These are phyloP conservation scores for Capsella rubella DNA, from an alignment of 441 rosid species.

Conservation along the genomic window DNA sequence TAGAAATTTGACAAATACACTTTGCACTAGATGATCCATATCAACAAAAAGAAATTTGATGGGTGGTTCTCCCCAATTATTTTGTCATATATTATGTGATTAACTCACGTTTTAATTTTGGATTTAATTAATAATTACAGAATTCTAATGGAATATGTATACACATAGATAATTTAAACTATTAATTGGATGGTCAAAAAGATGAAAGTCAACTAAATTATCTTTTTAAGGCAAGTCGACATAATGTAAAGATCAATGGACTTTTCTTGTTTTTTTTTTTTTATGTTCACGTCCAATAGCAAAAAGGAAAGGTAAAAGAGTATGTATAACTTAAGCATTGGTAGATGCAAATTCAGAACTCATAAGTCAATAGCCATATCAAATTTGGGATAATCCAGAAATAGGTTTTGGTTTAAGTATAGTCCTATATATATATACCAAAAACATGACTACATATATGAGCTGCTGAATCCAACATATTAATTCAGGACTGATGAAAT, in stretches of 20 bases:
- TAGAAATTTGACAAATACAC: slow-evolving; percentile 4
- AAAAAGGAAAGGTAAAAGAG: not conserved
- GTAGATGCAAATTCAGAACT: not conserved
- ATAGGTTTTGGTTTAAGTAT: no score
- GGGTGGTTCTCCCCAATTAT: not conserved
- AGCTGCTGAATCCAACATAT: not conserved
- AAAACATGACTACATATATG: not conserved
- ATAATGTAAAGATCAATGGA: not conserved
- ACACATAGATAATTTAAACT: slow-evolving; percentile 5
- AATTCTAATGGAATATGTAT: slow-evolving; percentile 10
- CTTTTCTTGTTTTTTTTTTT: not conserved
- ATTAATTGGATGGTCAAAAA: slow-evolving; percentile 35
- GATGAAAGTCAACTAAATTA: slow-evolving; percentile 24
- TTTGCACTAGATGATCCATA: not conserved
- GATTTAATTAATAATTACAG: slow-evolving; percentile 4
- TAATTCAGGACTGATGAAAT: no score
- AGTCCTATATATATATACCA: no score
- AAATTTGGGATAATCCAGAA: not conserved
- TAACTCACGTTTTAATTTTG: slow-evolving; percentile 8
- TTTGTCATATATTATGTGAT: slow-evolving; percentile 20
- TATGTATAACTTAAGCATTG: not conserved
- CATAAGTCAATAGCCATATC: not conserved
- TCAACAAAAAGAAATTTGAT: not conserved
- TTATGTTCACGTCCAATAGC: not conserved
- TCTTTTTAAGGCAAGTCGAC: slow-evolving; percentile 1